Evolutionary conservation across 2,329 filamentous ascomycete species (phyloP), one percentile per base, ranked within the genome.

Genomic region (Gyromitra esculenta): DNA sequence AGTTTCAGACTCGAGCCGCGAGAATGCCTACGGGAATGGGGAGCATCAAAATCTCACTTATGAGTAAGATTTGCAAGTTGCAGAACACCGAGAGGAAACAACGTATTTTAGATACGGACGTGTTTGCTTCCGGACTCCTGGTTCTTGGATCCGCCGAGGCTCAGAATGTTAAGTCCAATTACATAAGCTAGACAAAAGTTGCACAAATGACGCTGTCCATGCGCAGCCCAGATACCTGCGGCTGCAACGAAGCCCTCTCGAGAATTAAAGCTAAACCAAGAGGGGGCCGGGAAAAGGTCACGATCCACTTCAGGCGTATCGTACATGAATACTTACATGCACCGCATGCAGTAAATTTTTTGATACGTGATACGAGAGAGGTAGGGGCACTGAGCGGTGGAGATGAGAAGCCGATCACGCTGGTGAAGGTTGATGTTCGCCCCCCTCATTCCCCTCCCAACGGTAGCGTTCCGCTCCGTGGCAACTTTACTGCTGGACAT

Each of bases 401-500:
- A 73, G 70, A 56, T 73, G 62, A 57, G 70, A 56, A 35, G 69
- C 60, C 39, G 39, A 71, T 68, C 52, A 68, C 18, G 52, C 25
- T 60, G 66, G 54, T 15, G 31, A n/a, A 37, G 18, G 43, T 50
- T 64, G 65, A 69, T 39, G 45, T 70, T 62, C 67, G 57, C 54
- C 57, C 35, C 39, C 43, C 62, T 57, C 41, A 35, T 48, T 45
- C 59, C 65, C 41, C 60, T 72, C 71, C 67, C 18, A 62, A 56
- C 57, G 64, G 57, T 57, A 74, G 50, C 50, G 64, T 62, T 64
- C 72, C 57, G 72, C 69, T 74, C 48, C 64, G 72, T 75, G 65
- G 59, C 72, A 41, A 65, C 59, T 54, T 52, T 45, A 35, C 66
- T 75, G 72, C 21, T 75, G 66, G 66, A 65, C 72, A 75, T 75